Conservation (phyloP, 495 filamentous ascomycete genomes). For the Penicillium salamii region DNA sequence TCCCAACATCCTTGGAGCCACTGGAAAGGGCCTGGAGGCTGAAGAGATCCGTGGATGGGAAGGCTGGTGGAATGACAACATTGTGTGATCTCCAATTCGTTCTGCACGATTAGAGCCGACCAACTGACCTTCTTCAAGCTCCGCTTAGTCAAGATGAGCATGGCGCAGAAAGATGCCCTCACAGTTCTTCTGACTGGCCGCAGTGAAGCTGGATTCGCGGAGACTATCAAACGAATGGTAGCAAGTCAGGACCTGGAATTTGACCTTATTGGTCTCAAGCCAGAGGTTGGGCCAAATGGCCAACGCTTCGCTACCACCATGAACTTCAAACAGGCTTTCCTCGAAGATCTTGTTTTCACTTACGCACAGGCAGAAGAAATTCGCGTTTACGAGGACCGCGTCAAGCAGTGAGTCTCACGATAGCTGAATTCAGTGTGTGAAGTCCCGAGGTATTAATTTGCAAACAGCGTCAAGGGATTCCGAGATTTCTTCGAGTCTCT, state of each 20-base stretch:
- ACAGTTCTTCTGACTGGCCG: conserved; percentile 89
- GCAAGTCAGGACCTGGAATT: conserved; percentile 76
- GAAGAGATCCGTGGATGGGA: conserved; percentile 85
- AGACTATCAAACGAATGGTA: conserved; percentile 81
- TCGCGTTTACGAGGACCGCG: conserved; percentile 63
- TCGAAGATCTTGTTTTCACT: conserved; percentile 76
- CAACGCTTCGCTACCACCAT: conserved; percentile 77
- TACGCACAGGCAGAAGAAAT: conserved; percentile 83
- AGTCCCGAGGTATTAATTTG: conserved; percentile 12
- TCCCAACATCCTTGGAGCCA: conserved; percentile 75
- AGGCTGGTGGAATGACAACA: conserved; percentile 97
- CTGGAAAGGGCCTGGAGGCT: conserved; percentile 75
- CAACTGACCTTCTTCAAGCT: conserved; percentile 49
- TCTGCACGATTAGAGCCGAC: background rate
- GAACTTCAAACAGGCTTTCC: conserved; percentile 80
- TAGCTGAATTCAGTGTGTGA: background rate
- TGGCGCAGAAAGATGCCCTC: conserved; percentile 83
- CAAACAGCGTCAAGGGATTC: conserved; percentile 66
- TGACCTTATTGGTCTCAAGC: conserved; percentile 87
- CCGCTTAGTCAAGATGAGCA: conserved; percentile 74
- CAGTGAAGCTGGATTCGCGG: conserved; percentile 68
- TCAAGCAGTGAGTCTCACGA: conserved; percentile 53
- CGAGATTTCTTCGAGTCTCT: conserved; percentile 73
- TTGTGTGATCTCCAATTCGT: conserved; percentile 44
- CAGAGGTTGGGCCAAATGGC: conserved; percentile 71